phyloP scores from a whole-genome alignment of 768 basidiomycete species.

The Macrolepiota fuliginosa region DNA sequence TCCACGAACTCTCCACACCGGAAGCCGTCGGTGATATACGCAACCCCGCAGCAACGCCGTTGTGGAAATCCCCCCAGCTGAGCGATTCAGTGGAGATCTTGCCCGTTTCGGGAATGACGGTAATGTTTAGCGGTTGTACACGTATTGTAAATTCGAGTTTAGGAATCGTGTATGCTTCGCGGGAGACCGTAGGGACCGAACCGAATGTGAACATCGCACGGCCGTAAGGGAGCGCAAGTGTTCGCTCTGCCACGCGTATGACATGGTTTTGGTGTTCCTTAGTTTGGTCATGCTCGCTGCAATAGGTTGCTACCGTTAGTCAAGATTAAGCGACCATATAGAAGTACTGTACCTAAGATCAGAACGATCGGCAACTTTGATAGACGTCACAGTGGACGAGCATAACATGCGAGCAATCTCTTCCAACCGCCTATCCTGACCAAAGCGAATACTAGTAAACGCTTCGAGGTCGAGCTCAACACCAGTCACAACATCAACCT shows the following conservation, averaged over 20 bases:
- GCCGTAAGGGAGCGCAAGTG: constrained; percentile 87
- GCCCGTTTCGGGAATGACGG: constrained; percentile 63
- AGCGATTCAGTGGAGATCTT: constrained; percentile 72
- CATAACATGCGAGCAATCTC: constrained; percentile 92
- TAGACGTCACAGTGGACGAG: constrained; percentile 66
- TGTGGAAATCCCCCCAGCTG: constrained; percentile 97
- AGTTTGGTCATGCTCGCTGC: constrained; percentile 83
- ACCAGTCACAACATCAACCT: constrained; percentile 59
- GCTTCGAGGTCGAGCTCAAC: constrained; percentile 72
- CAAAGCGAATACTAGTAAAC: constrained; percentile 83
- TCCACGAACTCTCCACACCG: constrained; percentile 91
- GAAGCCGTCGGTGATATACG: constrained; percentile 73
- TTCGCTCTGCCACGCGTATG: constrained; percentile 79
- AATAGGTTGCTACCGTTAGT: constrained; percentile 9
- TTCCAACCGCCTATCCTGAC: constrained; percentile 84
- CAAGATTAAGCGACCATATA: not conserved
- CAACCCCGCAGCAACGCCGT: constrained; percentile 91
- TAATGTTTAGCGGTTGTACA: constrained; percentile 69
- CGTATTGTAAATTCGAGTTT: constrained; percentile 76
- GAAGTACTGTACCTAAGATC: constrained; percentile 47
- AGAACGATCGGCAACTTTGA: constrained; percentile 64
- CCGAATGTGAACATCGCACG: constrained; percentile 92
- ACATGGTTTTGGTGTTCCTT: constrained; percentile 85
- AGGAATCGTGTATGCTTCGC: constrained; percentile 77
- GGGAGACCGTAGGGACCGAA: constrained; percentile 68